These are phyloP conservation scores for Elsinoe arachidis DNA, from an alignment of 2,329 filamentous ascomycete species.

Conservation along the genomic window DNA sequence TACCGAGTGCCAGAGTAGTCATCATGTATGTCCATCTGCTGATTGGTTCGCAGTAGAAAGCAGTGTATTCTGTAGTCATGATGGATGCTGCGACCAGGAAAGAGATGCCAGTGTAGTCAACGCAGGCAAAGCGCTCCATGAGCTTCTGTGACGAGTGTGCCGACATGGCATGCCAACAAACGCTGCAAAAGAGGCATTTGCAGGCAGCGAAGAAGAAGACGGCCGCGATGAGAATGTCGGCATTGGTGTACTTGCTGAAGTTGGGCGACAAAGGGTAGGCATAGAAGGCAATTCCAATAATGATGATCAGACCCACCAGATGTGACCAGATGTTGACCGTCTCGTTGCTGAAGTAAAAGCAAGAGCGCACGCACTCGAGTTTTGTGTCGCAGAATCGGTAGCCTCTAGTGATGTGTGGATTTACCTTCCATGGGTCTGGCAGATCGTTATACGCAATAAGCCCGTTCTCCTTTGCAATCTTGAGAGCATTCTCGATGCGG, in stretches of 20 bases:
- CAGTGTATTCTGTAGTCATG: conserved; percentile 96
- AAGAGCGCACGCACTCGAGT: conserved; percentile 73
- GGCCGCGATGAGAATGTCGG: conserved; percentile 82
- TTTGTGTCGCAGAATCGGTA: conserved; percentile 94
- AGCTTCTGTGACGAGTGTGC: conserved; percentile 82
- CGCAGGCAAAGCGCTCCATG: conserved; percentile 91
- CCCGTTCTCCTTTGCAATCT: conserved; percentile 70
- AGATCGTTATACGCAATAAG: conserved; percentile 84
- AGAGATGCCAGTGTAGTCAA: conserved; percentile 97
- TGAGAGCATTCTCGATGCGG: conserved; percentile 74
- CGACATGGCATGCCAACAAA: conserved; percentile 98
- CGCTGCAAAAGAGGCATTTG: conserved; percentile 90
- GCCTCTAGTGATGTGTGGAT: conserved; percentile 82
- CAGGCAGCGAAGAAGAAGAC: conserved; percentile 94
- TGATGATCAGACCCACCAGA: conserved; percentile 75
- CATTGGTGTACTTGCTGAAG: conserved; percentile 76
- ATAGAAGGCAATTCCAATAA: conserved; percentile 85
- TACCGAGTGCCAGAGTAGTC: conserved; percentile 69
- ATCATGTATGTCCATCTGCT: conserved; percentile 81
- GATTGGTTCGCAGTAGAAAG: conserved; percentile 92
- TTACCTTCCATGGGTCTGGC: conserved; percentile 85
- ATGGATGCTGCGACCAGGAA: conserved; percentile 91
- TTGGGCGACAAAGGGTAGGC: conserved; percentile 86
- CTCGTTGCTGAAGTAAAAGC: conserved; percentile 79
- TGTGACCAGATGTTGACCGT: conserved; percentile 98